phyloP scores from a whole-genome alignment of 768 basidiomycete genomes.

The Leccinum subtestaceum region DNA sequence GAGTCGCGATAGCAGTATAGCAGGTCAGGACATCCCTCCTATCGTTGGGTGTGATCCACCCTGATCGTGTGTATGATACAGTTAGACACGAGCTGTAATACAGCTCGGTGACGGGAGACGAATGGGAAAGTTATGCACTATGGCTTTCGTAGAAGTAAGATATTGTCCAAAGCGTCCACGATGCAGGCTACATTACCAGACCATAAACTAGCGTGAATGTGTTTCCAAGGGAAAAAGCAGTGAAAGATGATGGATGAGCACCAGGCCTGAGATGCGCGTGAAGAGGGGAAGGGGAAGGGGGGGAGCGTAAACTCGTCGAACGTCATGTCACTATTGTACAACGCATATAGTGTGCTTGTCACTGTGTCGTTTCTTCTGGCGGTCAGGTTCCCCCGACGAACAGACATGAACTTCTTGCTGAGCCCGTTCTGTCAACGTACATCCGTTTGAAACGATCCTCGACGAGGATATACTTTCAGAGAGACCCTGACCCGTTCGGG shows the following conservation, averaged over 20 bases:
- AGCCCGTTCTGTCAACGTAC: conserved; percentile 6
- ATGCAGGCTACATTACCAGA: conserved; percentile 18
- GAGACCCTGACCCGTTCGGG: conserved; percentile 11
- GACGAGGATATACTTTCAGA: conserved; percentile 23
- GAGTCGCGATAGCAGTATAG: background rate
- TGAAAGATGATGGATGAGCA: conserved; percentile 2
- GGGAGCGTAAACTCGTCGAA: background rate
- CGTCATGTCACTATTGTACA: conserved; percentile 22
- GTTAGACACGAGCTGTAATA: conserved; percentile 2
- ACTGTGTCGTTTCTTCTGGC: conserved; percentile 28
- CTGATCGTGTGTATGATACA: conserved; percentile 16
- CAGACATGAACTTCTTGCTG: conserved; percentile 11
- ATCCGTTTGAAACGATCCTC: conserved; percentile 11
- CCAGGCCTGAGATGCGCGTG: background rate
- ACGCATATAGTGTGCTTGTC: conserved; percentile 27
- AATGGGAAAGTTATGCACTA: background rate
- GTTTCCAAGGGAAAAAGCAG: background rate
- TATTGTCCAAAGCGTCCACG: conserved; percentile 14
- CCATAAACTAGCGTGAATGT: conserved; percentile 12
- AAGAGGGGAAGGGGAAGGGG: background rate
- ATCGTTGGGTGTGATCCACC: background rate
- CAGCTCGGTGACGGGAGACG: background rate
- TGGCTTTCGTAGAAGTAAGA: background rate
- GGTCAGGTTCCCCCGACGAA: conserved; percentile 14
- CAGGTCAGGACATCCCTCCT: background rate